Conservation (phyloP, 176 grass and related monocot genomes). For the Musa acuminata region DNA sequence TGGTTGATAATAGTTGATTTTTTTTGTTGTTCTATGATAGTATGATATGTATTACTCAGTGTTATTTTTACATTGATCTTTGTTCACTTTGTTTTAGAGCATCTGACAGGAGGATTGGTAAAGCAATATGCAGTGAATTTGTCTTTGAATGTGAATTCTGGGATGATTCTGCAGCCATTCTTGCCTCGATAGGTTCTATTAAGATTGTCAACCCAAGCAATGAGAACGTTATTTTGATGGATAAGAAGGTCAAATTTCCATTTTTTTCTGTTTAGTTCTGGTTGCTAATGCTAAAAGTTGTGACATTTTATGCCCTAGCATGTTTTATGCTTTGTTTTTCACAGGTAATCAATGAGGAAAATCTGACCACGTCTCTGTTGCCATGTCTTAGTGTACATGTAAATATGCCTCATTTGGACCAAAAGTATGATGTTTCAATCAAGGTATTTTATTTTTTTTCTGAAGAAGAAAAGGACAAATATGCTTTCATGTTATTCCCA, state of each 20-base stretch:
- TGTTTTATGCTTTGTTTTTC: constrained; percentile 26
- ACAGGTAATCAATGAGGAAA: constrained; percentile 35
- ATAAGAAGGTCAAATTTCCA: constrained; percentile 48
- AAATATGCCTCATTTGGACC: constrained; percentile 48
- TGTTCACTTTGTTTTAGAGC: constrained; percentile 34
- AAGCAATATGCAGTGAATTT: constrained; percentile 45
- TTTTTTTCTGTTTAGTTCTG: constrained; percentile 5
- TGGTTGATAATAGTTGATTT: constrained; percentile 2
- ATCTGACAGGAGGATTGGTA: constrained; percentile 37
- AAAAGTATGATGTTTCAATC: constrained; percentile 46
- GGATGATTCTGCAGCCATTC: constrained; percentile 63
- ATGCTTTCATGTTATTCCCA: not conserved
- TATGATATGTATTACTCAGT: not conserved
- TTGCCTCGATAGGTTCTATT: constrained; percentile 62
- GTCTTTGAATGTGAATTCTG: constrained; percentile 66
- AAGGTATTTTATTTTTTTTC: constrained; percentile 35
- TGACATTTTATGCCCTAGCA: constrained; percentile 19
- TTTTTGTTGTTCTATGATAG: not conserved
- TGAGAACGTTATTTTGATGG: constrained; percentile 44
- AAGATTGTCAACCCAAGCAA: constrained; percentile 57
- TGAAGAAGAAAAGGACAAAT: constrained; percentile 7
- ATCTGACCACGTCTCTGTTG: constrained; percentile 20
- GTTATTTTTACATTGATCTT: constrained; percentile 13
- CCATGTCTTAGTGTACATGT: constrained; percentile 63
- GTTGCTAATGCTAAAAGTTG: constrained; percentile 10